Evolutionary conservation across 768 basidiomycete genomes (phyloP), one percentile per base, ranked within the genome.

Genomic region (Mycena floridula): DNA sequence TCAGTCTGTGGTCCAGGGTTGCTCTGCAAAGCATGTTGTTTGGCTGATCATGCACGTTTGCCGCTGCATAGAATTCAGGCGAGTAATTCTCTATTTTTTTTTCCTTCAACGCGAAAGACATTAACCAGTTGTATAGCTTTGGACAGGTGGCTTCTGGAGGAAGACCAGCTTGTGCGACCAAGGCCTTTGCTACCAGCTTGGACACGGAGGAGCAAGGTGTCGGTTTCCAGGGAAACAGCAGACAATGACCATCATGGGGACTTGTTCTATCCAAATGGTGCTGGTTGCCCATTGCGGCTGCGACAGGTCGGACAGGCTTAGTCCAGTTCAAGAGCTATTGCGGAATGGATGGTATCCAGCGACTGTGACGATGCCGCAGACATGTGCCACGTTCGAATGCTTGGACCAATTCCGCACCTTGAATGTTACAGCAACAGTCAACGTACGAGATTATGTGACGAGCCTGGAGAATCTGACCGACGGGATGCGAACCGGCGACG

Each of bases 331-430:
- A 5, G 42, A 49, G 37, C 23, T 49, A 1, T 28, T 45, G 2
- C 38, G 43, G 2, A 44, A 39, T 24, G 9, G 22, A 2, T 48
- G 46, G 46, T 47, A 47, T 28, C 46, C 42, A 3, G 46, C 46
- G 1, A 26, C 41, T 12, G 30, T 27, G 23, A 18, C 2, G 40
- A 47, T 21, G 36, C 46, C 30, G 30, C 22, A 30, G 16, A 16
- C 35, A 5, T 15, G 35, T 30, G 28, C 28, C n/a, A 30, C 28
- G 9, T n/a, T 30, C 9, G n/a, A n/a, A 30, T n/a, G n/a, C n/a
- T n/a, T n/a, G n/a, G n/a, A n/a, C n/a, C n/a, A n/a, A n/a, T n/a
- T n/a, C n/a, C n/a, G 8, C 43, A 25, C 6, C 24, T 37, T 23
- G n/a, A 39, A 44, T 21, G 43, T 39, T 16, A 13, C 25, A 22